phyloP scores from a whole-genome alignment of 164 flowering plant species.

The Annona cherimola region DNA sequence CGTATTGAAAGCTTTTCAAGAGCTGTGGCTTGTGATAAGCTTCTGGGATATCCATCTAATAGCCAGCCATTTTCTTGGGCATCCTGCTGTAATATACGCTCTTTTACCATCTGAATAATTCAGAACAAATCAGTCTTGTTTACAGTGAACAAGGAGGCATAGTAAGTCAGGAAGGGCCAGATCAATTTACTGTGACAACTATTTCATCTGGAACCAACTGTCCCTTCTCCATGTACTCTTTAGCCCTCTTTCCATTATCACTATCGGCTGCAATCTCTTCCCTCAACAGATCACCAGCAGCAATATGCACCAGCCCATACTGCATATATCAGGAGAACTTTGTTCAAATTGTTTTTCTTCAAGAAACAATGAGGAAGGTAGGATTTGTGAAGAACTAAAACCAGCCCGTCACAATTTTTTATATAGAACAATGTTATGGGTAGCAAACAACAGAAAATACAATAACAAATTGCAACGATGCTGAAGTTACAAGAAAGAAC shows the following conservation, averaged over 20 bases:
- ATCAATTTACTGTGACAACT: slow-evolving; percentile 67
- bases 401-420: slow-evolving; percentile 6
- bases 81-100: slow-evolving; percentile 65
- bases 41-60: slow-evolving; percentile 97
- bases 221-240: slow-evolving; percentile 87
- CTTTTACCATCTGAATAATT: slow-evolving; percentile 81
- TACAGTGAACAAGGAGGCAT: slow-evolving; percentile 6
- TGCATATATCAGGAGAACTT: slow-evolving; percentile 49
- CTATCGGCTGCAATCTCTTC: slow-evolving; percentile 80
- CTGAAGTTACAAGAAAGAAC: neutral
- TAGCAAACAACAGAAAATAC: neutral
- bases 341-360: slow-evolving; percentile 37
- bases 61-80: slow-evolving; percentile 92
- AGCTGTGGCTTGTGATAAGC: slow-evolving; percentile 86
- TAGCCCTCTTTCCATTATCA: slow-evolving; percentile 86
- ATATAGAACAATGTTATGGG: neutral
- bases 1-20: slow-evolving; percentile 60
- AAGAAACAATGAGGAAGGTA: slow-evolving; percentile 18
- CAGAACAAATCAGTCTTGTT: slow-evolving; percentile 4
- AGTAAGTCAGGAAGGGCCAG: slow-evolving; percentile 1
- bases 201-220: slow-evolving; percentile 83
- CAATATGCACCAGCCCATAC: slow-evolving; percentile 90
- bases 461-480: neutral
- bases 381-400: slow-evolving; percentile 17
- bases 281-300: slow-evolving; percentile 93